These are phyloP conservation scores for Zygosaccharomyces pseudorouxii DNA, from an alignment of 805 yeast species.

Conservation along the genomic window DNA sequence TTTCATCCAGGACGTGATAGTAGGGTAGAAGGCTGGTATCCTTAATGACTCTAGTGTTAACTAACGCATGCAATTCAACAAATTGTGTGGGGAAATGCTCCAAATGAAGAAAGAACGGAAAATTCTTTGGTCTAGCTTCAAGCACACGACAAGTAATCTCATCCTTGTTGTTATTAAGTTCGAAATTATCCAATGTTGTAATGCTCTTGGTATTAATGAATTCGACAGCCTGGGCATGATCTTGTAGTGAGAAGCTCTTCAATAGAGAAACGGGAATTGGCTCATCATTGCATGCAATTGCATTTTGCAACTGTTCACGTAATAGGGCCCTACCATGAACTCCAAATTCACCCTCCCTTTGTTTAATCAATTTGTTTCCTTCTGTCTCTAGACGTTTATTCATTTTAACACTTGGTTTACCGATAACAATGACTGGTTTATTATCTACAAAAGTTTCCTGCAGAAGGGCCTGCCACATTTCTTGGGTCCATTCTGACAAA, in stretches of 20 bases:
- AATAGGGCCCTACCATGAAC: constrained; percentile 53
- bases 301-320: constrained; percentile 49
- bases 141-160: constrained; percentile 29
- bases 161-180: constrained; percentile 32
- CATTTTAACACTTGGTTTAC: constrained; percentile 57
- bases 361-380: constrained; percentile 44
- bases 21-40: constrained; percentile 53
- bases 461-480: constrained; percentile 62
- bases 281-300: constrained; percentile 63
- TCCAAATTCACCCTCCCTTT: constrained; percentile 52
- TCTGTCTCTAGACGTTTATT: constrained; percentile 50
- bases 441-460: constrained; percentile 52
- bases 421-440: constrained; percentile 60
- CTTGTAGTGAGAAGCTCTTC: constrained; percentile 60
- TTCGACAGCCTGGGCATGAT: constrained; percentile 60
- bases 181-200: constrained; percentile 48
- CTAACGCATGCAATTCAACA: constrained; percentile 57
- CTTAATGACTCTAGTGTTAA: constrained; percentile 51
- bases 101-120: constrained; percentile 69
- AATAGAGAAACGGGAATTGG: constrained; percentile 71
- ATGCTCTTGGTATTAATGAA: constrained; percentile 69
- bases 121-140: constrained; percentile 39
- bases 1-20: constrained; percentile 57
- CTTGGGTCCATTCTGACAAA: constrained; percentile 54
- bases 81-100: constrained; percentile 80